Evolutionary conservation across 2,329 filamentous ascomycete genomes (phyloP), one percentile per base, ranked within the genome.

Genomic region (Neonectria hederae): DNA sequence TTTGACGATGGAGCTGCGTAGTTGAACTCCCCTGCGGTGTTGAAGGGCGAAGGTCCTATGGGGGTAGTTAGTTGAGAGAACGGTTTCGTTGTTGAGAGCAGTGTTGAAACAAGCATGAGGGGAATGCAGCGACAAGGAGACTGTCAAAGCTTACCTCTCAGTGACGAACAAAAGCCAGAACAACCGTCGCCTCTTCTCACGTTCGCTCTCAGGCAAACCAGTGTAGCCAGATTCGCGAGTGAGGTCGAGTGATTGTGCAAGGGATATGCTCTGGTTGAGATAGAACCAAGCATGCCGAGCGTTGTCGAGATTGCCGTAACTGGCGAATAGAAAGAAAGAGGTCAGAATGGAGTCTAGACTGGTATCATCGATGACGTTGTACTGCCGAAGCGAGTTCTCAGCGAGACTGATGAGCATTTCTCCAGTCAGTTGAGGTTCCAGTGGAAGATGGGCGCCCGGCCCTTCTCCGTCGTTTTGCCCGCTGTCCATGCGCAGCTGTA

Each of bases 141-240:
- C 6, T 5, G n/a, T 19, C 14, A 14, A 7, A 1, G 3, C 40
- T 4, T 13, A 72, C 75, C 76, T 61, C 56, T 77, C 76, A 11
- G 76, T 76, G 0, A 79, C 77, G 53, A 78, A 79, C 0, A 79
- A 43, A 0, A 79, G 69, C 77, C 77, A 79, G 26, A 79, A 76
- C 5, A 77, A 68, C 0, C 76, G 71, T 4, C 76, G 62, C 35
- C 75, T 69, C 59, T 63, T 72, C n/a, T 77, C 75, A 0, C 72
- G 66, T 5, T 77, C 75, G 1, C 32, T 57, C 1, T 69, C 59
- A 1, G 69, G 46, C 0, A 77, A 14, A 7, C 66, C 64, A 11
- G 65, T 35, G 30, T 75, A 75, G 0, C 75, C 74, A 0, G 66
- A 54, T 46, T 77, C 76, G 6, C 66, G 66, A 3, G 75, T 74